Evolutionary conservation across 495 filamentous ascomycete genomes (phyloP).

Genomic region (Staphylotrichum tortipilum): DNA sequence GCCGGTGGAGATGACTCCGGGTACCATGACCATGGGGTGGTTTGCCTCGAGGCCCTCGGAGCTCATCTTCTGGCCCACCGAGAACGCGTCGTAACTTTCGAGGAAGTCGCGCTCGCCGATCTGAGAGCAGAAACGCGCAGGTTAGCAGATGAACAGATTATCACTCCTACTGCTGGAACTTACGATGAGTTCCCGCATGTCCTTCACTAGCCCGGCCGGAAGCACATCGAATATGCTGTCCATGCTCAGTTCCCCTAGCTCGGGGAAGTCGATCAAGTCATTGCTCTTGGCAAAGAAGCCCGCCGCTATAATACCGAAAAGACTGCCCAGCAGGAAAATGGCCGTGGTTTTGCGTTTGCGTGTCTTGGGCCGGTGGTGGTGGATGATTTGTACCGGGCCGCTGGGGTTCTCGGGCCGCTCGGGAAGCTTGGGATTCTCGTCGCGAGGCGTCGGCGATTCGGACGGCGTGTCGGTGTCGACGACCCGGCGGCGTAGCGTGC

Average conservation of each 20-base stretch:
- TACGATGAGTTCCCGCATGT: conserved; percentile 78
- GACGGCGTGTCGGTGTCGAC: conserved; percentile 23
- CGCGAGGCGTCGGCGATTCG: conserved; percentile 28
- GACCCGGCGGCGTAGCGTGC: conserved; percentile 43
- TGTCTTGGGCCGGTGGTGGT: conserved; percentile 33
- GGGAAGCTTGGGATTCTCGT: conserved; percentile 40
- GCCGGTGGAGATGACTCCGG: conserved; percentile 94
- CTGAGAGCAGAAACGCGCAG: conserved; percentile 28
- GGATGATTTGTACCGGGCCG: conserved; percentile 35
- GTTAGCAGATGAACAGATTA: background rate
- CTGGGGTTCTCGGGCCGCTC: conserved; percentile 35
- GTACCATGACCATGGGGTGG: conserved; percentile 93
- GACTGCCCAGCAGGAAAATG: conserved; percentile 72
- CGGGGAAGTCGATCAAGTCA: conserved; percentile 75
- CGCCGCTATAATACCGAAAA: conserved; percentile 75
- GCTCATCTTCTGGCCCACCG: conserved; percentile 72
- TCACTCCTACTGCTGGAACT: background rate
- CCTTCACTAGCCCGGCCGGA: conserved; percentile 69
- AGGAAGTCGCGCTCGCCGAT: conserved; percentile 79
- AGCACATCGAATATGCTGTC: conserved; percentile 74
- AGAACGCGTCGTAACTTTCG: conserved; percentile 80
- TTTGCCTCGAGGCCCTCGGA: conserved; percentile 74
- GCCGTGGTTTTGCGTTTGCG: conserved; percentile 64
- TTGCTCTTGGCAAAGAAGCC: conserved; percentile 77
- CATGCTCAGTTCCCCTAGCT: conserved; percentile 72